phyloP scores from a whole-genome alignment of 306 rosid species.

The Rosa rugosa region DNA sequence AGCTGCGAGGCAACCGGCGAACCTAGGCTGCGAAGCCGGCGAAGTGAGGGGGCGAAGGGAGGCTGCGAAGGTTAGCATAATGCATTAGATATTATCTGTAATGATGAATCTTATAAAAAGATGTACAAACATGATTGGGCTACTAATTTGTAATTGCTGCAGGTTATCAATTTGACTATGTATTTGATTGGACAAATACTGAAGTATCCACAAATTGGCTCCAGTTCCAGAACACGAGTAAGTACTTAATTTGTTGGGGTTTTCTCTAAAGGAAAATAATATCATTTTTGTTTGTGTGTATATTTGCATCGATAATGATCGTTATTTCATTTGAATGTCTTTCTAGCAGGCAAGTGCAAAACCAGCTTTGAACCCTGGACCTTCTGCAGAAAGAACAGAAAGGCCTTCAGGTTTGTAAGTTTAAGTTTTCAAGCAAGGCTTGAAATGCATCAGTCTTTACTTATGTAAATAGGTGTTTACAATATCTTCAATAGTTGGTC shows the following conservation, averaged over 20 bases:
- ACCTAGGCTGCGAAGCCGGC: too few species aligned
- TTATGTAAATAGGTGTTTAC: not conserved
- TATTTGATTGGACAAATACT: slow-evolving; percentile 95
- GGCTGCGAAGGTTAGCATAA: slow-evolving; percentile 76
- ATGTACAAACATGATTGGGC: not conserved
- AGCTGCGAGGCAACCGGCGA: too few species aligned
- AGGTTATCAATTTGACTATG: slow-evolving; percentile 98
- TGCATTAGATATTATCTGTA: not conserved
- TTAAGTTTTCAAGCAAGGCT: slow-evolving; percentile 17
- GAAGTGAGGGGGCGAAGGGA: too few species aligned
- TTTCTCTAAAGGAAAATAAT: slow-evolving; percentile 13
- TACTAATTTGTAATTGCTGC: slow-evolving; percentile 30
- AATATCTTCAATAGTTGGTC: not conserved
- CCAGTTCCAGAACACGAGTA: slow-evolving; percentile 82
- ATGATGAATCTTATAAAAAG: slow-evolving; percentile 16
- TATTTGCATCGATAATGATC: slow-evolving; percentile 19
- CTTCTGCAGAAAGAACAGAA: slow-evolving; percentile 61
- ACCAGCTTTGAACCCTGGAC: slow-evolving; percentile 63
- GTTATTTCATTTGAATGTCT: slow-evolving; percentile 19
- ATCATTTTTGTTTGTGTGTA: slow-evolving; percentile 11
- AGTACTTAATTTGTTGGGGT: slow-evolving; percentile 30
- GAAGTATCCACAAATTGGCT: slow-evolving; percentile 94
- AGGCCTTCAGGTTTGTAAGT: slow-evolving; percentile 73
- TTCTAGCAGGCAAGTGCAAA: slow-evolving; percentile 67
- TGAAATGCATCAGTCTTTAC: slow-evolving; percentile 19